Conservation (phyloP, 2,329 filamentous ascomycete species). For the Epichloe sp. region DNA sequence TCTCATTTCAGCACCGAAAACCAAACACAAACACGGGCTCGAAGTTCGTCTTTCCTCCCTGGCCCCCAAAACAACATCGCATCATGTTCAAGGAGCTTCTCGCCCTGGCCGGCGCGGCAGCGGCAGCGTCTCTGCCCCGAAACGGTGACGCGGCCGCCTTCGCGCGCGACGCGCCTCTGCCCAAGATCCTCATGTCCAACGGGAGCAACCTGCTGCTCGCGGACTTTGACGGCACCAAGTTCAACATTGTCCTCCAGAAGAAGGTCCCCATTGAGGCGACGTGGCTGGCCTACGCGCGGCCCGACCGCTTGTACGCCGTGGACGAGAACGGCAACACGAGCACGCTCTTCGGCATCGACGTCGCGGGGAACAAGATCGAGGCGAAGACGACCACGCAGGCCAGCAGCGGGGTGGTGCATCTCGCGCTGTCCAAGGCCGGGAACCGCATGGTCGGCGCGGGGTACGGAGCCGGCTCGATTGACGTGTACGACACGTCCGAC, state of each 20-base stretch:
- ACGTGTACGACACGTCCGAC: slow-evolving; percentile 31
- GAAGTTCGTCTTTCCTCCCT: too few species aligned
- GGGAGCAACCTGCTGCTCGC: slow-evolving; percentile 27
- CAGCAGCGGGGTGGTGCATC: slow-evolving; percentile 31
- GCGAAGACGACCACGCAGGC: slow-evolving; percentile 16
- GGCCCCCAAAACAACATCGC: too few species aligned
- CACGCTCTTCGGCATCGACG: slow-evolving; percentile 27
- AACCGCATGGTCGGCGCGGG: slow-evolving; percentile 32
- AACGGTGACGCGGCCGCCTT: not conserved
- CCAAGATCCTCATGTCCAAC: slow-evolving; percentile 25
- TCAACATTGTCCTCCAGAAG: slow-evolving; percentile 23
- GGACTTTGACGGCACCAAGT: slow-evolving; percentile 26
- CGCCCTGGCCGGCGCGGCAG: not conserved
- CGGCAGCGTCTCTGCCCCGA: not conserved
- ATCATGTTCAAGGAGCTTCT: not conserved
- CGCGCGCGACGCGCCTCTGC: not conserved
- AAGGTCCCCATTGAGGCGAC: slow-evolving; percentile 26
- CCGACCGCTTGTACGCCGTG: slow-evolving; percentile 30
- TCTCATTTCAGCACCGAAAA: too few species aligned
- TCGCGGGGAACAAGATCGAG: slow-evolving; percentile 16
- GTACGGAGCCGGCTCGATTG: slow-evolving; percentile 28
- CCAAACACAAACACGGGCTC: too few species aligned
- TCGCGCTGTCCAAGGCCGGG: slow-evolving; percentile 31
- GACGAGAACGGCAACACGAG: slow-evolving; percentile 31
- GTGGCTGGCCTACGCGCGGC: slow-evolving; percentile 31